Percentiles rank a stretch among this genome's conserved stretches.
These are phyloP conservation scores for Aureobasidium sp. DNA, from an alignment of 2,329 filamentous ascomycete species.

Conservation along the genomic window DNA sequence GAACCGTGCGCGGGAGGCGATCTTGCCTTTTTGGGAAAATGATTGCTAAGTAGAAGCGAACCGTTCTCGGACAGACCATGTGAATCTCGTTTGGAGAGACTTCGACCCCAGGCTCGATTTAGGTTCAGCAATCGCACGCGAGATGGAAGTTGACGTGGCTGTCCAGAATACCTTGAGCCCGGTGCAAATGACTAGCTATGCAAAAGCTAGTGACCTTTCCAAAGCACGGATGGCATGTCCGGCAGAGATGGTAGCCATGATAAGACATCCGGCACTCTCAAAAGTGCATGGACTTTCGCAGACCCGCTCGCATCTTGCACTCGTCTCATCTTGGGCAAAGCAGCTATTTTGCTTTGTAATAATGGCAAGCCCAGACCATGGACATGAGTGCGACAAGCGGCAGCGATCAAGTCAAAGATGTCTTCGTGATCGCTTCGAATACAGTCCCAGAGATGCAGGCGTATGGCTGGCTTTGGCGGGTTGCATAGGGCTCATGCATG, in stretches of 20 bases:
- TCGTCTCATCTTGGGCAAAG: neutral
- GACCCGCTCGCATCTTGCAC: neutral
- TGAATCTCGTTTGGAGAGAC: neutral
- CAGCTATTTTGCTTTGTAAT: neutral
- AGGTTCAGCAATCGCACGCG: conserved; percentile 8
- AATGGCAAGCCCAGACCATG: neutral
- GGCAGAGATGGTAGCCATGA: neutral
- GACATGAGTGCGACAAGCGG: neutral
- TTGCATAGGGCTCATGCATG: conserved; percentile 1
- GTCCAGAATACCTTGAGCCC: neutral
- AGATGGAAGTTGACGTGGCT: neutral
- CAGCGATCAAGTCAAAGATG: neutral
- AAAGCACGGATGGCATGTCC: neutral
- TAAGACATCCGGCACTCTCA: neutral
- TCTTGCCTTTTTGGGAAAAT: neutral
- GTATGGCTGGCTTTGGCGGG: neutral
- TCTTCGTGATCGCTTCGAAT: neutral
- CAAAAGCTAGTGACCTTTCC: neutral
- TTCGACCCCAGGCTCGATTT: neutral
- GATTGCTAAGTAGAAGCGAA: neutral
- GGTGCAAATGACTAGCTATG: neutral
- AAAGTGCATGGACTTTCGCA: neutral
- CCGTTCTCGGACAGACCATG: neutral
- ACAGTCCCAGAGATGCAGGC: neutral
- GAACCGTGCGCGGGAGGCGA: neutral